Conservation (phyloP, 805 yeast genomes). For the Wickerhamomyces subpelliculosus region DNA sequence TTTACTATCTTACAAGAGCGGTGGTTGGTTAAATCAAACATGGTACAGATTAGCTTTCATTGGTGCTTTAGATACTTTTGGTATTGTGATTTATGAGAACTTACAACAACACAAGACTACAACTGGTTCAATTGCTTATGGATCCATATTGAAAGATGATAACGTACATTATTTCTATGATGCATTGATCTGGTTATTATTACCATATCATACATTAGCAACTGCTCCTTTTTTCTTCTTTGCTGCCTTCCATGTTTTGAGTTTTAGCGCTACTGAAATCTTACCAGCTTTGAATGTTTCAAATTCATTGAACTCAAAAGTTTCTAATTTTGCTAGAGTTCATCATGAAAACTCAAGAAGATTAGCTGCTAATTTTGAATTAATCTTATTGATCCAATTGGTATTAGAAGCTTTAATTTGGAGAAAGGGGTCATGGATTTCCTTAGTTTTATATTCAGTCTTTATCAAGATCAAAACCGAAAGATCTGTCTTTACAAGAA, state of each 20-base stretch:
- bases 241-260: slow-evolving; percentile 75
- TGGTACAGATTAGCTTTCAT: slow-evolving; percentile 56
- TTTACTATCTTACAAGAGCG: slow-evolving; percentile 26
- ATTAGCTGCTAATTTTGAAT: slow-evolving; percentile 54
- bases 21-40: slow-evolving; percentile 27
- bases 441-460: slow-evolving; percentile 43
- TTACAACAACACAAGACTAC: slow-evolving; percentile 23
- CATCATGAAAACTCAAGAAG: slow-evolving; percentile 55
- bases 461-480: slow-evolving; percentile 78
- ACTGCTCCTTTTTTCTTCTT: slow-evolving; percentile 69
- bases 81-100: slow-evolving; percentile 63
- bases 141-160: slow-evolving; percentile 46
- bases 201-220: slow-evolving; percentile 58
- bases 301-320: slow-evolving; percentile 18
- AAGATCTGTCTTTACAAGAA: slow-evolving; percentile 64
- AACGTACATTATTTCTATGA: slow-evolving; percentile 65
- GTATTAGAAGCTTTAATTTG: slow-evolving; percentile 51
- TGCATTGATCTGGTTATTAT: slow-evolving; percentile 45
- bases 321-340: slow-evolving; percentile 39
- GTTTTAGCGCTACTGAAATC: slow-evolving; percentile 57
- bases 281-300: slow-evolving; percentile 48
- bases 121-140: slow-evolving; percentile 18
- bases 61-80: slow-evolving; percentile 68
- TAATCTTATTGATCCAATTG: slow-evolving; percentile 33
- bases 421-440: slow-evolving; percentile 55